Percentiles rank a stretch among this genome's conserved stretches.
These are phyloP conservation scores for Metarhizium guizhouense DNA, from an alignment of 2,329 filamentous ascomycete genomes.

Conservation along the genomic window DNA sequence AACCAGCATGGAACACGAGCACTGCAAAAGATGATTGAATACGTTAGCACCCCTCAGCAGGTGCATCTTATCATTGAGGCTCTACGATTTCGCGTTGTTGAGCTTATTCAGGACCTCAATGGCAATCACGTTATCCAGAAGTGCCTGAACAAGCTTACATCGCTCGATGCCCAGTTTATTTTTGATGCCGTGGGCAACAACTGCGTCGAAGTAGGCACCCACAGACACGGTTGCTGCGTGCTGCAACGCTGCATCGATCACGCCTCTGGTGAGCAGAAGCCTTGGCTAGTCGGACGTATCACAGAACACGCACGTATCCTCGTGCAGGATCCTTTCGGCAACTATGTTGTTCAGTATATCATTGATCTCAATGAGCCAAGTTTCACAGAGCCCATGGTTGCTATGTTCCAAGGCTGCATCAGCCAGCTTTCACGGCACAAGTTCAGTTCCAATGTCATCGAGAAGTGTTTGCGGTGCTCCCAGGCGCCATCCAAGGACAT, in stretches of 20 bases:
- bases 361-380: constrained; percentile 80
- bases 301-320: constrained; percentile 80
- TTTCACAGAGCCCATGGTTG: constrained; percentile 84
- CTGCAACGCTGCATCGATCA: constrained; percentile 98
- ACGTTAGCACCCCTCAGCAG: constrained; percentile 77
- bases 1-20: constrained; percentile 97
- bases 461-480: constrained; percentile 87
- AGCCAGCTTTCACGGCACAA: constrained; percentile 81
- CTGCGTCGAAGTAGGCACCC: constrained; percentile 87
- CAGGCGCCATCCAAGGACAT: constrained; percentile 64
- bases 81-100: constrained; percentile 74
- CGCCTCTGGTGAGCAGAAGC: constrained; percentile 81
- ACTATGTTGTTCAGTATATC: constrained; percentile 98
- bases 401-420: constrained; percentile 67
- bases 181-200: constrained; percentile 85
- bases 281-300: constrained; percentile 77
- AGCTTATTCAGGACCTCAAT: constrained; percentile 93
- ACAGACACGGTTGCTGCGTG: constrained; percentile 96
- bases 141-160: constrained; percentile 86
- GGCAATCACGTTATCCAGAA: constrained; percentile 99
- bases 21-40: constrained; percentile 99
- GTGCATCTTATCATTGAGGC: constrained; percentile 81
- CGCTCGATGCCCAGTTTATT: constrained; percentile 86
- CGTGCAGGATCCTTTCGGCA: constrained; percentile 94
- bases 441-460: constrained; percentile 98